Evolutionary conservation across 2,329 filamentous ascomycete genomes (phyloP), one percentile per base, ranked within the genome.

Genomic region (Talaromyces amestolkiae): DNA sequence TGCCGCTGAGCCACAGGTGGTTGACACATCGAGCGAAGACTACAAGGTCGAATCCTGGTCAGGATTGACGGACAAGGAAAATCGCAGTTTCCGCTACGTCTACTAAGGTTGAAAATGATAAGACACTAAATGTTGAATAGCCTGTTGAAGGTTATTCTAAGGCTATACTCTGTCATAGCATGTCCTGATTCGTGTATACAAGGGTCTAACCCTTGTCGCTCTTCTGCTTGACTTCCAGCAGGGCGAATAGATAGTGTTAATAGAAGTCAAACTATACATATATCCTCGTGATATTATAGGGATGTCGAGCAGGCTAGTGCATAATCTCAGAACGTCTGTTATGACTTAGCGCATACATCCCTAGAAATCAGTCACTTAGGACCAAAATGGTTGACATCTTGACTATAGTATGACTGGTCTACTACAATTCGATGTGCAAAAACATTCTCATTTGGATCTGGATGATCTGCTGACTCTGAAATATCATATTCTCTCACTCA

Each of bases 31-130:
- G 0, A 70, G 74, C 66, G 70, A 74, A 43, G 67, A 67, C 19
- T 19, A 37, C 41, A 63, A 47, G 8, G 47, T 19, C 4, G 56
- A 45, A 10, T 72, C 71, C 65, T 74, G 73, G 75, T 69, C 72
- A 47, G 76, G 76, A 0, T 62, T 77, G 61, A 78, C 76, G 1
- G 76, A 78, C 65, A 71, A 69, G 61, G 67, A 78, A 65, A 78
- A 78, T 33, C 66, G 64, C 3, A 66, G 64, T 31, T 78, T 78
- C 64, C 69, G 73, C n/a, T 76, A 76, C 67, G 74, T 71, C 19
- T 76, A 82, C 60, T 71, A 75, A 69, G 17, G 2, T n/a, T 45
- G 11, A 11, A 6, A 15, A 8, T 17, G 22, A 24, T 33, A 3
- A 22, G 0, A 4, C 1, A 22, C 3, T 56, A 10, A 9, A 39